phyloP scores from a whole-genome alignment of 2,329 filamentous ascomycete species.

The Colletotrichum sp. region DNA sequence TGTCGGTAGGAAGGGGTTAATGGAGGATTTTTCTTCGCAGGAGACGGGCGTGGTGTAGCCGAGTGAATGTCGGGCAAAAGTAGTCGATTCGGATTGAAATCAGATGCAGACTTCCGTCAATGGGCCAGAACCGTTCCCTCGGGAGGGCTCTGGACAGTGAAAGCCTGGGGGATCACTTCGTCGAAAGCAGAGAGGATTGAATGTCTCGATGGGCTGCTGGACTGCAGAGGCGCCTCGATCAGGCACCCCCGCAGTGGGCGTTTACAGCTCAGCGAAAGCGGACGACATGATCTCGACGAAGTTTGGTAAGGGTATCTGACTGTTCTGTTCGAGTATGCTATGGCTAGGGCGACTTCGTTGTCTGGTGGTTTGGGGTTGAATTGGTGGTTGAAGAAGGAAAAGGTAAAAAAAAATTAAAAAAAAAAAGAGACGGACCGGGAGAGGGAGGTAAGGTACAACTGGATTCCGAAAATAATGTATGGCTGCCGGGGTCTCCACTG shows the following conservation, averaged over 20 bases:
- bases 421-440: slow-evolving; percentile 24
- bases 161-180: slow-evolving; percentile 64
- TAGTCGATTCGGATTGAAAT: slow-evolving; percentile 22
- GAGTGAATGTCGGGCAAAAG: slow-evolving; percentile 7
- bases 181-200: slow-evolving; percentile 57
- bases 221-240: slow-evolving; percentile 68
- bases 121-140: slow-evolving; percentile 35
- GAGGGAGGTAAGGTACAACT: slow-evolving; percentile 25
- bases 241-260: slow-evolving; percentile 72
- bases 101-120: slow-evolving; percentile 43
- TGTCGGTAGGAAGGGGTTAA: not conserved
- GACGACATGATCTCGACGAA: slow-evolving; percentile 81
- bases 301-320: slow-evolving; percentile 50
- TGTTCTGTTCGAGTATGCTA: slow-evolving; percentile 23
- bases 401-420: slow-evolving; percentile 20
- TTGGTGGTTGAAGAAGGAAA: slow-evolving; percentile 34
- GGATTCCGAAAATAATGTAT: slow-evolving; percentile 20
- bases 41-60: slow-evolving; percentile 12
- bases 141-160: slow-evolving; percentile 44
- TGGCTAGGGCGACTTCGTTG: slow-evolving; percentile 66
- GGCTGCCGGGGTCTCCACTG: slow-evolving; percentile 10
- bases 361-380: slow-evolving; percentile 47
- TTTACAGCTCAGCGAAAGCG: slow-evolving; percentile 87
- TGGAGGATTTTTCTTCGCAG: not conserved
- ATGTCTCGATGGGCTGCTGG: slow-evolving; percentile 83